phyloP scores from a whole-genome alignment of 306 rosid genomes.

The Gillenia trifoliata region DNA sequence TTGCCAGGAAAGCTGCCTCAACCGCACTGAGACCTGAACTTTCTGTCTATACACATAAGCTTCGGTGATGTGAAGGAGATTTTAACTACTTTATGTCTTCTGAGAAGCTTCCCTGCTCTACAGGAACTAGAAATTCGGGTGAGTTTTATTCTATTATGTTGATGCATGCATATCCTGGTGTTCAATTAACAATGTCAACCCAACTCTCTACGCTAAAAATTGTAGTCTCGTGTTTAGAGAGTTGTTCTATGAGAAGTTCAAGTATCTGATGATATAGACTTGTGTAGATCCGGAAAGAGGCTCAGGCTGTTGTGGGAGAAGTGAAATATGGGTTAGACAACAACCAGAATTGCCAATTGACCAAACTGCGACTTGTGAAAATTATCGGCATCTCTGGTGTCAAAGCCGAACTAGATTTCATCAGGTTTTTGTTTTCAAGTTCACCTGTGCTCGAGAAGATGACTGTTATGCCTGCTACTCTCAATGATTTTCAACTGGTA shows the following conservation, averaged over 20 bases:
- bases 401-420: constrained; percentile 46
- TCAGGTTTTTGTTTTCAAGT: constrained; percentile 38
- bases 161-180: not conserved
- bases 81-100: constrained; percentile 41
- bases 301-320: not conserved
- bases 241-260: not conserved
- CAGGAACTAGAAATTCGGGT: constrained; percentile 59
- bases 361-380: constrained; percentile 40
- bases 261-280: constrained; percentile 2
- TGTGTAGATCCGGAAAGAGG: constrained; percentile 37
- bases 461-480: constrained; percentile 40
- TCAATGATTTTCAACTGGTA: constrained; percentile 20
- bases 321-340: constrained; percentile 21
- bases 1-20: constrained; percentile 41
- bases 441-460: constrained; percentile 52
- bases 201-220: too few species aligned
- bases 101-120: constrained; percentile 56
- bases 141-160: constrained; percentile 12
- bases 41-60: constrained; percentile 43
- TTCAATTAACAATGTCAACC: too few species aligned
- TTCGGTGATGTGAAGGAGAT: constrained; percentile 43
- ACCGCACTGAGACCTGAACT: constrained; percentile 35
- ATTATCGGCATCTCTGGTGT: constrained; percentile 32
- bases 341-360: constrained; percentile 14
- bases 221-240: too few species aligned